Conservation (phyloP, 768 basidiomycete species). For the Mycena metata region DNA sequence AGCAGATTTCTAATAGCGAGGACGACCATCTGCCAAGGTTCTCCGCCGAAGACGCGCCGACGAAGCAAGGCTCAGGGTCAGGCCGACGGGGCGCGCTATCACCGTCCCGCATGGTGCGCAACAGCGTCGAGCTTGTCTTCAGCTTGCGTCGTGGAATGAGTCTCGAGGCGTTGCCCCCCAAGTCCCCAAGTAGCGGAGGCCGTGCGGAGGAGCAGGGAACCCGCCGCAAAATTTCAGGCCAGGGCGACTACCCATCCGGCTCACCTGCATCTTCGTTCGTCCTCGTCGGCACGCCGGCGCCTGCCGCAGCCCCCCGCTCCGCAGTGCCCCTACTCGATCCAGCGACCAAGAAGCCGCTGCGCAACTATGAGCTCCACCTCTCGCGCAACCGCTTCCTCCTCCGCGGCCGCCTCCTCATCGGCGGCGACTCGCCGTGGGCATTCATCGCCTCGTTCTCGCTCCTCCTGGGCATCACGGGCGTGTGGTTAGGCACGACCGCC, state of each 20-base stretch:
- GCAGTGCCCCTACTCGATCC: conserved; percentile 53
- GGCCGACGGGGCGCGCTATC: conserved; percentile 39
- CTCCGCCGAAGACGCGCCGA: no score
- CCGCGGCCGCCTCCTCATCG: conserved; percentile 79
- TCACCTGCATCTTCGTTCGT: conserved; percentile 52
- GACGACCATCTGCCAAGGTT: conserved; percentile 48
- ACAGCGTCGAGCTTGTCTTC: conserved; percentile 72
- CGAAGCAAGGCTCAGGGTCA: no score
- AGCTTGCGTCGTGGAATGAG: conserved; percentile 65
- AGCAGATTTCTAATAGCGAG: conserved; percentile 56
- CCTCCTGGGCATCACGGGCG: conserved; percentile 74
- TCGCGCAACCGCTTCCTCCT: conserved; percentile 85
- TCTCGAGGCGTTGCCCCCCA: conserved; percentile 58
- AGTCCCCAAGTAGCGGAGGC: no score
- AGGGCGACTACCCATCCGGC: conserved; percentile 39
- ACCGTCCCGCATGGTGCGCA: conserved; percentile 58
- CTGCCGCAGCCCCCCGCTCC: conserved; percentile 47
- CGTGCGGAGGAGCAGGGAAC: no score
- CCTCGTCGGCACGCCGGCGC: conserved; percentile 39
- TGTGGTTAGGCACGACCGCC: conserved; percentile 92
- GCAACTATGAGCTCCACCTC: conserved; percentile 76
- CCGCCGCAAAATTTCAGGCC: no score
- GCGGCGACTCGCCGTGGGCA: conserved; percentile 89
- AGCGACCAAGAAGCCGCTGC: conserved; percentile 57
- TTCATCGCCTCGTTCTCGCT: conserved; percentile 76